A percentile compares a stretch with the other conserved stretches of the same genome.
phyloP scores from a whole-genome alignment of 108 stramenopile genomes.

The Nitzschia sp. region DNA sequence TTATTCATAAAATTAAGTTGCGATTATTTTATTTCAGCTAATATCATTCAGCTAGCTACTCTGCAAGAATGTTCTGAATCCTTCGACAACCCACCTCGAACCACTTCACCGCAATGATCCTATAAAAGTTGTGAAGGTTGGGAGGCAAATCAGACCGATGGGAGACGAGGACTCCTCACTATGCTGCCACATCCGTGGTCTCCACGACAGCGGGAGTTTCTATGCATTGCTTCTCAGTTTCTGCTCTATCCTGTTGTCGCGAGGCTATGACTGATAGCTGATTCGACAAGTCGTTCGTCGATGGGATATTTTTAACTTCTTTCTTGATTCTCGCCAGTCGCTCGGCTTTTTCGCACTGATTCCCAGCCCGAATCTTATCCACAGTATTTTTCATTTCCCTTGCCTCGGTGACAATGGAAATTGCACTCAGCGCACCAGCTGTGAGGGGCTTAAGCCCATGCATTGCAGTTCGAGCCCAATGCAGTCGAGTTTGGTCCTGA shows the following conservation, averaged over 20 bases:
- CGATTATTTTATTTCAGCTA: no score
- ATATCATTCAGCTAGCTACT: no score
- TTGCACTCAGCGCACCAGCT: slow-evolving; percentile 43
- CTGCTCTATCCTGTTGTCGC: slow-evolving; percentile 3
- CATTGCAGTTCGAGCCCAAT: slow-evolving; percentile 28
- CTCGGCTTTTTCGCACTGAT: slow-evolving; percentile 47
- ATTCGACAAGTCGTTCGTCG: slow-evolving; percentile 19
- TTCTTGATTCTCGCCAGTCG: slow-evolving; percentile 16
- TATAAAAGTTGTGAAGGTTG: no score
- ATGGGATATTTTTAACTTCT: slow-evolving; percentile 27
- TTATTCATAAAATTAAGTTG: no score
- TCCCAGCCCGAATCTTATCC: slow-evolving; percentile 34
- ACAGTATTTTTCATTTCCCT: slow-evolving; percentile 28
- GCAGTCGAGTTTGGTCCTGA: not conserved
- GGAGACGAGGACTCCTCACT: no score
- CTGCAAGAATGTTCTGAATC: no score
- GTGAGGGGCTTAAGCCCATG: slow-evolving; percentile 37
- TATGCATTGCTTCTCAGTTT: no score
- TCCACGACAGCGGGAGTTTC: no score
- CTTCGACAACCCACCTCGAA: no score
- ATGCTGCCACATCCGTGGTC: no score
- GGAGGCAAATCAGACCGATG: no score
- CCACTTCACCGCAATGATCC: no score
- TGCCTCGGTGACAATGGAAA: slow-evolving; percentile 38
- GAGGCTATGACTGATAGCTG: not conserved